Evolutionary conservation across 2,329 filamentous ascomycete genomes (phyloP), one percentile per base, ranked within the genome.

Genomic region (Plenodomus tracheiphilus): DNA sequence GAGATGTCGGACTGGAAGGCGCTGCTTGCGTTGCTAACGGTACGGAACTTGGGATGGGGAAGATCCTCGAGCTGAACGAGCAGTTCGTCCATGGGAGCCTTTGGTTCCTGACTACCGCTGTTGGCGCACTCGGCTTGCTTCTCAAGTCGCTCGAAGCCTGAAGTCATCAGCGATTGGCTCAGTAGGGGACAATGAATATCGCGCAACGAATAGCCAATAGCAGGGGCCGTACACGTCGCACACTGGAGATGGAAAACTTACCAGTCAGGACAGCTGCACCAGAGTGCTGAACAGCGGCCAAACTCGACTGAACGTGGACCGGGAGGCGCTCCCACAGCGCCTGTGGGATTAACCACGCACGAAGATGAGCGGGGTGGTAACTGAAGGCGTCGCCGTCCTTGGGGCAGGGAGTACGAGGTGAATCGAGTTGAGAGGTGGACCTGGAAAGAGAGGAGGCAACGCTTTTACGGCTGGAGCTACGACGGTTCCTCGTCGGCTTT

Each of bases 221-320:
- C 28, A 44, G 28, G 28, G 16, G 38, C 28, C 13, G 30, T 11
- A 34, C 19, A 37, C 11, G 45, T 39, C 25, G n/a, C 21, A 43
- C 20, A 35, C 34, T 41, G 25, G 28, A 21, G 28, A 45, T 20
- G 10, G 37, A 36, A 13, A 36, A 68, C 71, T 52, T 72, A 50
- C 74, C 66, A 40, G 75, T 78, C 54, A 70, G 64, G 28, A 78
- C 71, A 32, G 76, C 76, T 16, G 77, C 77, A 36, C 74, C 76
- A 42, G 75, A 69, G 40, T 72, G 71, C 54, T 74, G 70, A 59
- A 78, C 69, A 25, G 70, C 63, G 4, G 68, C 61, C 22, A 76
- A 49, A 28, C 56, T 58, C 11, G 62, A 54, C 41, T 66, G 59
- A 13, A 79, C 59, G 15, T 65, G 51, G 1, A 49, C 32, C 4